phyloP scores from a whole-genome alignment of 2,329 filamentous ascomycete genomes.

The Plectosphaerella cucumerina region DNA sequence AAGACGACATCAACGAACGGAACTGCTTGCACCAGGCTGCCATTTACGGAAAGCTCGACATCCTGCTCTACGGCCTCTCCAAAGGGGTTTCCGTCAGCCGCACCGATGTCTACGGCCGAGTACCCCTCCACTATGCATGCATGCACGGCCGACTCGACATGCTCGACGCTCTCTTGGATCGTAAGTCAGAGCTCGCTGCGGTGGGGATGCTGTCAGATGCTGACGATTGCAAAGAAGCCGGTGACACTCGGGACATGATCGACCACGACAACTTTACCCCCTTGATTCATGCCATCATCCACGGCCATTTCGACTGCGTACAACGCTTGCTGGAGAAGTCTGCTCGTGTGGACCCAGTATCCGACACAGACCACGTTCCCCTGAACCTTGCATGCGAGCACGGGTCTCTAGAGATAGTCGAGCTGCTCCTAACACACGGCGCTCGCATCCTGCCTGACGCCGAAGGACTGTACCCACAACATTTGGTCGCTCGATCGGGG shows the following conservation, averaged over 20 bases:
- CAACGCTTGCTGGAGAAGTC: constrained; percentile 70
- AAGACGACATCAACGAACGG: constrained; percentile 96
- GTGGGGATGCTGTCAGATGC: not conserved
- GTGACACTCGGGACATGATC: constrained; percentile 77
- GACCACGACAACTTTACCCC: constrained; percentile 98
- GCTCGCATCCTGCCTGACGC: constrained; percentile 88
- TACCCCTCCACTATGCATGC: constrained; percentile 92
- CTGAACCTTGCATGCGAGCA: constrained; percentile 94
- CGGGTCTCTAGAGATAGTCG: constrained; percentile 78
- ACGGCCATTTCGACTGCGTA: constrained; percentile 77
- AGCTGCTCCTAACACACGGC: constrained; percentile 75
- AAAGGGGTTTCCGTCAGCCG: constrained; percentile 72
- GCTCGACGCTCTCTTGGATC: constrained; percentile 67
- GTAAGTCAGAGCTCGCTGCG: constrained; percentile 29
- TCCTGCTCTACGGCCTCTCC: constrained; percentile 71
- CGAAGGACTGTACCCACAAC: constrained; percentile 94
- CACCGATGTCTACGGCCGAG: constrained; percentile 88
- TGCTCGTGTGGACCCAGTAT: constrained; percentile 80
- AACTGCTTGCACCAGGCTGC: constrained; percentile 97
- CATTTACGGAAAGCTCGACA: constrained; percentile 81
- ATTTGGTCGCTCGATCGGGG: constrained; percentile 87
- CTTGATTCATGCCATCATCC: constrained; percentile 90
- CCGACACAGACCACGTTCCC: constrained; percentile 88
- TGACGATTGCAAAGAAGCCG: constrained; percentile 37
- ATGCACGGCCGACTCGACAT: constrained; percentile 89